Evolutionary conservation across 140 eudicot genomes (phyloP), one percentile per base, ranked within the genome.

Genomic region (Erigeron philadelphicus): DNA sequence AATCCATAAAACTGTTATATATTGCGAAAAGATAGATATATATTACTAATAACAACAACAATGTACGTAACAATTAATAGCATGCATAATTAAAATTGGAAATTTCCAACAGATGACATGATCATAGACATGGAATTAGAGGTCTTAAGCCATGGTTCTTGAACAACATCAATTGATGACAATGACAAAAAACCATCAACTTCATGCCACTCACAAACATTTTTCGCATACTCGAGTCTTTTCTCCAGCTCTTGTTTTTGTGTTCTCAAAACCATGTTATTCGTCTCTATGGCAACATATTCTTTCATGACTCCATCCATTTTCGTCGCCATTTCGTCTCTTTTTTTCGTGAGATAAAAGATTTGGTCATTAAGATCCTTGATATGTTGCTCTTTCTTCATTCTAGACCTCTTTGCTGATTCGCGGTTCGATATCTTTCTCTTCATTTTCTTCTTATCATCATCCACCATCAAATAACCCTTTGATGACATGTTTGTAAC

Each of bases 361-460:
- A 86, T 61, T 43, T 91, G 86, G 17, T 80, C 84, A 53, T 83
- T 80, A 38, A 88, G 80, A 58, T 86, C 87, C 46, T 91, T 87
- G 67, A 88, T 41, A 85, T 88, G 95, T 46, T 78, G 80, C 44
- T 86, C 95, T 68, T 81, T 85, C 81, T 82, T 91, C 88, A 81
- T 86, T 77, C 97, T 73, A 9, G 97, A 91, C 47, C 91, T 74
- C 68, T 83, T 78, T 15, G 97, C 96, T 6, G 97, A 91, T 68
- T 88, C 96, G 0, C 96, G 83, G 47, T 91, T 91, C 12, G 95
- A 91, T 10, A 84, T 76, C 96, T 80, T 88, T 65, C 97, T 80
- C 83, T 86, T 89, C 80, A 85, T 81, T 79, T 91, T 88, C 87
- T 82, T 90, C 49, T 85, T 0, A 21, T 21, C 38, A 31, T 31